A percentile compares a stretch with the other conserved stretches of the same genome.
Conservation (phyloP, 257 asterid species). For the Linaria vulgaris region DNA sequence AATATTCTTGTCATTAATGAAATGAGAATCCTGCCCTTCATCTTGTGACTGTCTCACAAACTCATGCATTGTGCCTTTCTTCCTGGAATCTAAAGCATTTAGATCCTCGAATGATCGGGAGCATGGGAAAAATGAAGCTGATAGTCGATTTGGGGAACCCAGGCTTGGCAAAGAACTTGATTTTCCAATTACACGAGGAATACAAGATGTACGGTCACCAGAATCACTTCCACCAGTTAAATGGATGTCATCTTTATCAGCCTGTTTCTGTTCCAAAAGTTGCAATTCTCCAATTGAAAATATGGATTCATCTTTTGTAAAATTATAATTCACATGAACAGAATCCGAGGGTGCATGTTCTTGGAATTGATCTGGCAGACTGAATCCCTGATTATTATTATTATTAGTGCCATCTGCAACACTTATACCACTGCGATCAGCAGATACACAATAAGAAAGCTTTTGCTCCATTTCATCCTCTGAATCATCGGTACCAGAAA, state of each 20-base stretch:
- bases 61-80: constrained; percentile 40
- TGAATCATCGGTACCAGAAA: constrained; percentile 43
- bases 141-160: constrained; percentile 37
- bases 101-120: constrained; percentile 76
- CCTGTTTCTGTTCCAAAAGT: constrained; percentile 42
- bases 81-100: constrained; percentile 43
- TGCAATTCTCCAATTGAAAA: constrained; percentile 53
- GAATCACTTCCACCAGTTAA: constrained; percentile 50
- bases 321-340: constrained; percentile 53
- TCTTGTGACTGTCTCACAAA: constrained; percentile 33
- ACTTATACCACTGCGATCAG: constrained; percentile 34
- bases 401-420: constrained; percentile 41
- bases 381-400: constrained; percentile 39
- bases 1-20: constrained; percentile 34
- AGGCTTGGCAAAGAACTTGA: constrained; percentile 75
- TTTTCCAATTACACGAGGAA: constrained; percentile 44
- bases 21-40: constrained; percentile 38
- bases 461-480: constrained; percentile 58
- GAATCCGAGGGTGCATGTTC: constrained; percentile 56
- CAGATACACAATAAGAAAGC: constrained; percentile 54
- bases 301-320: constrained; percentile 44
- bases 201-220: constrained; percentile 39
- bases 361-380: constrained; percentile 43
- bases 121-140: constrained; percentile 28
- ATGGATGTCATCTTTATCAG: constrained; percentile 40